Evolutionary conservation across 495 filamentous ascomycete genomes (phyloP).

Genomic region (Podospora conica): DNA sequence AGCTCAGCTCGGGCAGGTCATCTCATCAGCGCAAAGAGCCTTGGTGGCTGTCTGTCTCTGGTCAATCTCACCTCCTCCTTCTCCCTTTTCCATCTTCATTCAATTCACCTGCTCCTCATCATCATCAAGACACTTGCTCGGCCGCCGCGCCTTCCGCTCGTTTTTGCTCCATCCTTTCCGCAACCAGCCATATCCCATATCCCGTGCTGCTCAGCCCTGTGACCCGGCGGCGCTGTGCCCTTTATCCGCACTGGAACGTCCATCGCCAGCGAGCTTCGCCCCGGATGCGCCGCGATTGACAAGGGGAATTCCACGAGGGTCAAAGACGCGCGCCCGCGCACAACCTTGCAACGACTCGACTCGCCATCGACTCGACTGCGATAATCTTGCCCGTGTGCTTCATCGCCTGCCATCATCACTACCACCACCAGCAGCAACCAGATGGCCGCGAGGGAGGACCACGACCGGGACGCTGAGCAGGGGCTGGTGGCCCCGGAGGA

Average conservation of each 20-base stretch:
- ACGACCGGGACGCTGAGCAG: constrained; percentile 4
- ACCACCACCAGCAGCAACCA: no score
- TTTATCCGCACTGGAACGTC: neutral
- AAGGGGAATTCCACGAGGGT: no score
- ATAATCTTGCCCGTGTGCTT: neutral
- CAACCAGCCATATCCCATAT: neutral
- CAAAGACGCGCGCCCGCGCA: neutral
- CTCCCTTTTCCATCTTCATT: neutral
- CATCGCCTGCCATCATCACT: neutral
- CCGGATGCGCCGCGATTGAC: neutral
- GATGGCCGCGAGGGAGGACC: constrained; percentile 6
- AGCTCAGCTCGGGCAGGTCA: no score
- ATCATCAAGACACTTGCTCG: neutral
- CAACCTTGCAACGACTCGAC: neutral
- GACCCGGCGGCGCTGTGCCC: neutral
- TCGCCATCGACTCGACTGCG: neutral
- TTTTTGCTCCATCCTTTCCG: neutral
- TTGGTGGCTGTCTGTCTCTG: neutral
- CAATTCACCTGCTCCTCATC: neutral
- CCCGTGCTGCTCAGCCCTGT: neutral
- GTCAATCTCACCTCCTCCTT: neutral
- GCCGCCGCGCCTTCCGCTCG: neutral
- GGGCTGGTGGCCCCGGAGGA: constrained; percentile 3
- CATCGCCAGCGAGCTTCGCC: neutral
- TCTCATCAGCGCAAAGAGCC: neutral